Evolutionary conservation across 768 basidiomycete genomes (phyloP), one percentile per base, ranked within the genome.

Genomic region (Boletus fagicola): DNA sequence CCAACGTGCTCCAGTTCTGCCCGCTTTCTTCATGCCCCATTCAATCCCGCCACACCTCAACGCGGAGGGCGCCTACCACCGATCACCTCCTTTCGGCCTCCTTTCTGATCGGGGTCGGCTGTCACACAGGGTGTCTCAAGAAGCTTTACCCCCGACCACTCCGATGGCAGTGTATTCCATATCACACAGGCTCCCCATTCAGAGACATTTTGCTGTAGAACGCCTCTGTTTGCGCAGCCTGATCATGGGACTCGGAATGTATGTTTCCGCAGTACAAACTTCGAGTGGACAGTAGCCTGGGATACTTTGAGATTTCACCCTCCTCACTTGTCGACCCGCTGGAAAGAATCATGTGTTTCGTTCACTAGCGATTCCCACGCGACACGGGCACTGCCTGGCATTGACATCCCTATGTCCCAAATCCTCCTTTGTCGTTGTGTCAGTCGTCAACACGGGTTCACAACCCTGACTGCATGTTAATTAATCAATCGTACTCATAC

Each of bases 61-160:
- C 54, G 49, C 53, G 57, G 57, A 61, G 36, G 45, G 62, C 63
- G 62, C 60, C 45, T 43, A 53, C 68, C 67, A 67, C 60, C 46
- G 67, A 68, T 68, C 67, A 38, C 56, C 56, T 52, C 53, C 57
- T 35, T 16, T 49, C 49, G 33, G 38, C 51, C 56, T 40, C 62
- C 67, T 49, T 49, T 64, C 30, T 67, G 66, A 69, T 68, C 65
- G 68, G 65, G 49, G 43, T 51, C 57, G 53, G 60, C 42, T 46
- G 47, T 57, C 20, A 15, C 15, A 36, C 15, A 36, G 35, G 33
- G 13, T 44, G 50, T 59, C 60, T 58, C 62, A 28, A 20, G n/a
- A 20, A 11, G 18, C n/a, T 22, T 4, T 49, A 33, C 51, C 46
- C 51, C 48, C 38, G 36, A 51, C 36, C 36, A 51, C 49, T 28